Base-by-base conservation (phyloP, 768 basidiomycete species). In the Xerocomus spinulosus region DNA sequence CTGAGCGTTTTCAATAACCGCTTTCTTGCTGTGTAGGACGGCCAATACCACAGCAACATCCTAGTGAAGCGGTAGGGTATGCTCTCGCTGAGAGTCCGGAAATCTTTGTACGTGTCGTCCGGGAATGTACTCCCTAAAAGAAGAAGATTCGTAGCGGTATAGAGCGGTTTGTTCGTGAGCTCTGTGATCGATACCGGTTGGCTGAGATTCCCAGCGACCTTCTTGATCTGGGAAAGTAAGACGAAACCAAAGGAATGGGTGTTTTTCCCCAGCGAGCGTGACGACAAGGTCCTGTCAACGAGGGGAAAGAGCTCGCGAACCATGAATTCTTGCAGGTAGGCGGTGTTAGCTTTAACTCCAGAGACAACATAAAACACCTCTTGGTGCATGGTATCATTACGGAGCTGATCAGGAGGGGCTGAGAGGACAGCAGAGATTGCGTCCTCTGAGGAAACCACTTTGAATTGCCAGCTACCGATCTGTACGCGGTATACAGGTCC, bases 111-210 rank as follows among this genome's bases (percentile, higher is more conserved):
- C 18, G 53, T 62, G 36, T 44, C 33, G 13, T 13, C 5, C 1
- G 60, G 63, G 36, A 62, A 62, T 18, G 49, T 2, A 15, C 42
- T 45, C 9, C 60, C 57, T 13, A 64, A 38, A 24, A 63, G 49
- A 25, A 53, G 26, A n/a, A 44, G 23, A 10, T 62, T 65, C 2
- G 53, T 50, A 9, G 55, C 46, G 2, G 9, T 21, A 26, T 57
- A 63, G 3, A 63, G 52, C 2, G 57, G 60, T 20, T 48, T 34
- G 24, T 46, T 44, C n/a, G 54, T 52, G 34, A 64, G 50, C 9
- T 32, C 41, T 8, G 6, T 54, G 7, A 63, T 43, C 3, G 62
- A 60, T n/a, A 55, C 32, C 8, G 53, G 25, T 13, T 24, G 39
- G 0, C 2, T 29, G 2, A 46, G 29, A 9, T 49, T 9, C 21